Percentiles rank a stretch among this genome's conserved stretches.
Conservation (phyloP, 257 asterid genomes). For the Gynochthodes officinalis region DNA sequence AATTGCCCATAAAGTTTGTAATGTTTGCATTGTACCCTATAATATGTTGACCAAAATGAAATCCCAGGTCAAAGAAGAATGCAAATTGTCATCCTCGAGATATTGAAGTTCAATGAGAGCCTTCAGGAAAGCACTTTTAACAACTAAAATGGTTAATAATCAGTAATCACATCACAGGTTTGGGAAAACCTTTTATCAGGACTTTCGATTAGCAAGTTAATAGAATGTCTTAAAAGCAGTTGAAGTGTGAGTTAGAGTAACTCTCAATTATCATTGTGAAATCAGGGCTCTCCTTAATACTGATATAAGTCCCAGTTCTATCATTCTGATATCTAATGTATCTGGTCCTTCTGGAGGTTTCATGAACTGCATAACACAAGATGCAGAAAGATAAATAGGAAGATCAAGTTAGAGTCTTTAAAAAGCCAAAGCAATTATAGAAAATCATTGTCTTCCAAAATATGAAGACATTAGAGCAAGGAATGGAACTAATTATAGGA, state of each 20-base stretch:
- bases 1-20: no score
- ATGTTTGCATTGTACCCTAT: background rate
- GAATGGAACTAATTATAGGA: background rate
- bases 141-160: background rate
- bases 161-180: background rate
- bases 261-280: background rate
- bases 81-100: background rate
- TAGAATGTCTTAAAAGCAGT: background rate
- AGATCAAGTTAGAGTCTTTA: background rate
- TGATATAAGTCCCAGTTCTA: background rate
- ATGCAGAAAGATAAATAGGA: background rate
- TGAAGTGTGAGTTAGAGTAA: background rate
- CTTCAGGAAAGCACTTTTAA: background rate
- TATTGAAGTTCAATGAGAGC: background rate
- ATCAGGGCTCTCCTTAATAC: background rate
- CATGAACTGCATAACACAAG: background rate
- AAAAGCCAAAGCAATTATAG: background rate
- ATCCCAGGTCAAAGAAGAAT: background rate
- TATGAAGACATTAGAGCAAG: background rate
- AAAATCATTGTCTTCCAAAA: background rate
- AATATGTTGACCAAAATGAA: background rate
- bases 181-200: background rate
- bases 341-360: background rate
- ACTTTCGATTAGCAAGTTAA: background rate
- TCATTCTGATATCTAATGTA: background rate